A percentile compares a stretch with the other conserved stretches of the same genome.
phyloP scores from a whole-genome alignment of 768 basidiomycete species.

The Mycena pura region DNA sequence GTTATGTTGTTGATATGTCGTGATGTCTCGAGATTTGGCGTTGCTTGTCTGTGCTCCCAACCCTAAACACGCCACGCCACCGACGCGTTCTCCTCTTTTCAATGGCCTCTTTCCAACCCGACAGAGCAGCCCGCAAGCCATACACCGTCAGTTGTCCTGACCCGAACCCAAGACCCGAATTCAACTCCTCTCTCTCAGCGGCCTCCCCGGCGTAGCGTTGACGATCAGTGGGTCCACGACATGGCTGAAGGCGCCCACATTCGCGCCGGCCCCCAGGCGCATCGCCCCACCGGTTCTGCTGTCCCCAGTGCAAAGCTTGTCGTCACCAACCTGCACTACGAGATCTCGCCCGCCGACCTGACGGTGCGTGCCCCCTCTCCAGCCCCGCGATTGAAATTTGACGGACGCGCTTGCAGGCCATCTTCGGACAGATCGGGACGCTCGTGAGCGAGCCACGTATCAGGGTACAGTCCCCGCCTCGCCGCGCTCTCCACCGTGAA shows the following conservation, averaged over 20 bases:
- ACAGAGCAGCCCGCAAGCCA: constrained; percentile 47
- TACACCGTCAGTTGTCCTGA: constrained; percentile 43
- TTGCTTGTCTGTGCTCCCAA: no score
- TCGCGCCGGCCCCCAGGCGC: constrained; percentile 43
- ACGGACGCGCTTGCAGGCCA: constrained; percentile 56
- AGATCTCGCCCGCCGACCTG: constrained; percentile 87
- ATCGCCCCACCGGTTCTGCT: constrained; percentile 33
- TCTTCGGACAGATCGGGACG: constrained; percentile 93
- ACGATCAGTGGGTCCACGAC: constrained; percentile 82
- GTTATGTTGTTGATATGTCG: no score
- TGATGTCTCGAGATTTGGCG: no score
- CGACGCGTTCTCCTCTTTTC: neutral
- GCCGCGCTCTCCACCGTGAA: constrained; percentile 53
- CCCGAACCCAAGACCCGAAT: neutral
- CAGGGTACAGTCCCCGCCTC: constrained; percentile 84
- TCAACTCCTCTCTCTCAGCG: constrained; percentile 48
- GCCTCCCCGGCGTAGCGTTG: constrained; percentile 57
- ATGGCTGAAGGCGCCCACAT: constrained; percentile 54
- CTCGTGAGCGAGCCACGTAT: constrained; percentile 92
- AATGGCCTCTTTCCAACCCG: constrained; percentile 26
- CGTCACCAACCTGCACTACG: constrained; percentile 91
- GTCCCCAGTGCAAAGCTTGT: constrained; percentile 63
- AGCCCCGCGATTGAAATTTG: no score
- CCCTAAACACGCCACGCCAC: neutral
- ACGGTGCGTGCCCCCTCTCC: constrained; percentile 78